Evolutionary conservation across 306 rosid species (phyloP).

Genomic region (Boehmeria nivea): DNA sequence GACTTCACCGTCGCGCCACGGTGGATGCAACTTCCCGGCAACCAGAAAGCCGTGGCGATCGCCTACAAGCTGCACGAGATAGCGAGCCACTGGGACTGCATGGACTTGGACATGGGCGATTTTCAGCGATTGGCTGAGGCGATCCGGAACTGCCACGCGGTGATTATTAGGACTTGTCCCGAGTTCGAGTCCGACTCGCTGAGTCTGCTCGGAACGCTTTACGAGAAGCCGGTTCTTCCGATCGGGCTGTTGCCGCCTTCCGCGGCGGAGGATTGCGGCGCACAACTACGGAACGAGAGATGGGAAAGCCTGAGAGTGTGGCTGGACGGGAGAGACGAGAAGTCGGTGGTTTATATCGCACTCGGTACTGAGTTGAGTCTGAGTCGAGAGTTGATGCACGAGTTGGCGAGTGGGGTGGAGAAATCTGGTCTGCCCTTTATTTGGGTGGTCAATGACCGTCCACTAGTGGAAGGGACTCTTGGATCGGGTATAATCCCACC

Average conservation of each 20-base stretch:
- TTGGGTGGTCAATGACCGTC: constrained; percentile 18
- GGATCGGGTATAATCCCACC: neutral
- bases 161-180: neutral
- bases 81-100: constrained; percentile 7
- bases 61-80: constrained; percentile 18
- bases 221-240: constrained; percentile 23
- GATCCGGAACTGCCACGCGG: neutral
- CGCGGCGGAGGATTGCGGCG: neutral
- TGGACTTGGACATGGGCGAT: constrained; percentile 19
- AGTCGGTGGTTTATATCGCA: constrained; percentile 24
- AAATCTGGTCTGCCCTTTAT: constrained; percentile 17
- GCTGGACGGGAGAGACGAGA: constrained; percentile 6
- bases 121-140: neutral
- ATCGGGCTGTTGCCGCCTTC: constrained; percentile 9
- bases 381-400: constrained; percentile 3
- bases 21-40: neutral
- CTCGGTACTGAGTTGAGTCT: constrained; percentile 19
- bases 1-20: constrained; percentile 20
- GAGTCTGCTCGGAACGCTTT: constrained; percentile 3
- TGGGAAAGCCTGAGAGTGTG: constrained; percentile 9
- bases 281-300: too few species aligned
- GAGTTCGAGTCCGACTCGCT: constrained; percentile 13
- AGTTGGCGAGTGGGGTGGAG: constrained; percentile 26
- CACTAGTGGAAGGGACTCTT: neutral
- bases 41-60: neutral